Percentiles rank a stretch among this genome's conserved stretches.
Evolutionary conservation across 805 yeast species (phyloP).

Genomic region (Wickerhamomyces chambardii): DNA sequence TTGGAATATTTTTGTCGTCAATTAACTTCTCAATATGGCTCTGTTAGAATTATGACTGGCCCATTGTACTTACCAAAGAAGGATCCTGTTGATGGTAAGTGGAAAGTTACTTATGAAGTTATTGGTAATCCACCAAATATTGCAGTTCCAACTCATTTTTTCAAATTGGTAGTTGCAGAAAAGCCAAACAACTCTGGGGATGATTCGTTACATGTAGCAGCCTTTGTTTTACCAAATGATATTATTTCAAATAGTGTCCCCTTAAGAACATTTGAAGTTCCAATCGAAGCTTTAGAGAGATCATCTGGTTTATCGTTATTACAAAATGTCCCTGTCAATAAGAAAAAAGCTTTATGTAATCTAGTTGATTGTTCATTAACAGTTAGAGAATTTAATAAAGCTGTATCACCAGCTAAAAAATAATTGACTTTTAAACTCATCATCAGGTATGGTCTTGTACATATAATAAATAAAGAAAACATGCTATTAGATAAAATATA

Average conservation of each 20-base stretch:
- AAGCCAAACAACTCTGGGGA: conserved; percentile 26
- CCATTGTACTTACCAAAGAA: conserved; percentile 82
- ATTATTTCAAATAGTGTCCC: conserved; percentile 63
- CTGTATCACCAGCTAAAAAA: conserved; percentile 17
- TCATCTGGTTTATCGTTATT: conserved; percentile 80
- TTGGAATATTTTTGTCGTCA: conserved; percentile 83
- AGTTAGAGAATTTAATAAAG: conserved; percentile 67
- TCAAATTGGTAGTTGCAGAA: conserved; percentile 86
- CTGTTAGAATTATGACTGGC: conserved; percentile 87
- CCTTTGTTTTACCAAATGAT: conserved; percentile 92
- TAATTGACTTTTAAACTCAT: conserved; percentile 9
- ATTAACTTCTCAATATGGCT: conserved; percentile 58
- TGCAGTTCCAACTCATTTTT: conserved; percentile 97
- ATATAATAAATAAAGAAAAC: too few relatives aligned
- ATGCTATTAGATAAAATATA: too few relatives aligned
- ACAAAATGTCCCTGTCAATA: conserved; percentile 51
- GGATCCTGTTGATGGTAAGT: conserved; percentile 72
- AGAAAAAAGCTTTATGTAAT: conserved; percentile 58
- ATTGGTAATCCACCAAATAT: conserved; percentile 95
- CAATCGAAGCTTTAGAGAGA: conserved; percentile 82
- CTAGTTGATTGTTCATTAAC: conserved; percentile 75
- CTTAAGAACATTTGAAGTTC: conserved; percentile 72
- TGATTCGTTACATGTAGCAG: conserved; percentile 61
- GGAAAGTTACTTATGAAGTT: conserved; percentile 77
- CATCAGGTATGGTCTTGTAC: too few relatives aligned